A percentile compares a stretch with the other conserved stretches of the same genome.
These are phyloP conservation scores for Phlebopus sp. DNA, from an alignment of 1,284 basidiomycete species.

Conservation along the genomic window DNA sequence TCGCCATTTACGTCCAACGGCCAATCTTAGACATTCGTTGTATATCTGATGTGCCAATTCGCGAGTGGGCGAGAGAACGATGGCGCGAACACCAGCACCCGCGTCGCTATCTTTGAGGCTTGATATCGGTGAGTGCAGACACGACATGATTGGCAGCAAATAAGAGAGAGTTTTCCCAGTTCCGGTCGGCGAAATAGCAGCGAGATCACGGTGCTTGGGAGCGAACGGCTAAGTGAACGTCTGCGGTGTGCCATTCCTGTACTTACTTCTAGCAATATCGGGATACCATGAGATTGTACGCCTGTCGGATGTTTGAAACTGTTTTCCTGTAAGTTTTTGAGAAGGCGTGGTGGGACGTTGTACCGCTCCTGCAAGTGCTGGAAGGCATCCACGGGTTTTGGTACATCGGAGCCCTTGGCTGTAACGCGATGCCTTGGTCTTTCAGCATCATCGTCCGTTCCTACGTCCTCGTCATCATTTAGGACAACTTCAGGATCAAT, in stretches of 20 bases:
- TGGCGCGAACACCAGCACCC: constrained; percentile 66
- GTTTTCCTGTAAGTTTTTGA: constrained; percentile 59
- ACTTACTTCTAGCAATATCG: constrained; percentile 68
- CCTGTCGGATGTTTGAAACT: constrained; percentile 66
- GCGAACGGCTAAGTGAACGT: constrained; percentile 8
- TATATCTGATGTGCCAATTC: constrained; percentile 97
- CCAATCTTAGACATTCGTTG: constrained; percentile 85
- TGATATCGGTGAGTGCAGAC: constrained; percentile 60
- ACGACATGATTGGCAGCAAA: constrained; percentile 75
- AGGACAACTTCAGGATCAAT: constrained; percentile 25
- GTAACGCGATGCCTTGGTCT: constrained; percentile 59
- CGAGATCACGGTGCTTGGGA: constrained; percentile 68
- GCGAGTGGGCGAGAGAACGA: constrained; percentile 90
- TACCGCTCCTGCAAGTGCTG: constrained; percentile 55
- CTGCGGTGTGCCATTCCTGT: constrained; percentile 1
- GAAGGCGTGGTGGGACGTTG: constrained; percentile 51
- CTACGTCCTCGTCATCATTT: constrained; percentile 32
- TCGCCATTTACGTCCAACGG: constrained; percentile 81
- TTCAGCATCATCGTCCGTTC: constrained; percentile 29
- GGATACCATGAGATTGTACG: constrained; percentile 72
- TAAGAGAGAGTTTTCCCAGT: constrained; percentile 94
- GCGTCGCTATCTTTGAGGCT: constrained; percentile 40
- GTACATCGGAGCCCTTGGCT: constrained; percentile 66
- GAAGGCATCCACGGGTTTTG: constrained; percentile 57
- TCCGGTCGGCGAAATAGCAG: constrained; percentile 92